phyloP scores from a whole-genome alignment of 257 asterid genomes.

The Jacaranda mimosifolia region DNA sequence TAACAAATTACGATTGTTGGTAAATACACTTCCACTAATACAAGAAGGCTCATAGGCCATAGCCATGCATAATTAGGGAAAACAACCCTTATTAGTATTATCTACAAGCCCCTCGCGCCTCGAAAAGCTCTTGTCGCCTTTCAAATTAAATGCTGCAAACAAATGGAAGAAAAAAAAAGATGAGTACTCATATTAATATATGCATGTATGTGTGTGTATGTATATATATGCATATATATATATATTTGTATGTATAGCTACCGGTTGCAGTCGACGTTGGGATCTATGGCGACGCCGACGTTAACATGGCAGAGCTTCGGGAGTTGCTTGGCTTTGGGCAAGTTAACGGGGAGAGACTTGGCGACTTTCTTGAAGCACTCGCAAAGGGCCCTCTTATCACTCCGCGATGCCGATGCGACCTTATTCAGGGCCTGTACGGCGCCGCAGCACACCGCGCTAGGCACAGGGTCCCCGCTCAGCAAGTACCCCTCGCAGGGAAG shows the following conservation, averaged over 20 bases:
- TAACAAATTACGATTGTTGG: no score
- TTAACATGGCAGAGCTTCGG: slow-evolving; percentile 42
- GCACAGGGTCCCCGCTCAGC: slow-evolving; percentile 39
- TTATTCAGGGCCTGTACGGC: slow-evolving; percentile 40
- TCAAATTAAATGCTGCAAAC: no score
- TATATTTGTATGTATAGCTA: not conserved
- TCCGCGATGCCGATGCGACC: slow-evolving; percentile 34
- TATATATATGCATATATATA: no score
- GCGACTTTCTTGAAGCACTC: slow-evolving; percentile 43
- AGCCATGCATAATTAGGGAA: no score
- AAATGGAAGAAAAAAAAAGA: not conserved
- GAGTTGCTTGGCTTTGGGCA: slow-evolving; percentile 36
- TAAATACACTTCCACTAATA: no score
- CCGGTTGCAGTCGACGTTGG: slow-evolving; percentile 40
- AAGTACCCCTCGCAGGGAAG: slow-evolving; percentile 50
- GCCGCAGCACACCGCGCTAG: slow-evolving; percentile 44
- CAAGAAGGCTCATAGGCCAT: no score
- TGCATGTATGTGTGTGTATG: no score
- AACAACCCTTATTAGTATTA: no score
- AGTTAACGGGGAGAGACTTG: slow-evolving; percentile 34
- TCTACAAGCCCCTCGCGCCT: no score
- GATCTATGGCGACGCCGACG: slow-evolving; percentile 26
- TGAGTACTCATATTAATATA: no score
- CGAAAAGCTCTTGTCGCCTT: no score
- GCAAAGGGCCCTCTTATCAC: slow-evolving; percentile 44